These are phyloP conservation scores for Leishmania tarentolae DNA, from an alignment of 208 protist species.

Conservation along the genomic window DNA sequence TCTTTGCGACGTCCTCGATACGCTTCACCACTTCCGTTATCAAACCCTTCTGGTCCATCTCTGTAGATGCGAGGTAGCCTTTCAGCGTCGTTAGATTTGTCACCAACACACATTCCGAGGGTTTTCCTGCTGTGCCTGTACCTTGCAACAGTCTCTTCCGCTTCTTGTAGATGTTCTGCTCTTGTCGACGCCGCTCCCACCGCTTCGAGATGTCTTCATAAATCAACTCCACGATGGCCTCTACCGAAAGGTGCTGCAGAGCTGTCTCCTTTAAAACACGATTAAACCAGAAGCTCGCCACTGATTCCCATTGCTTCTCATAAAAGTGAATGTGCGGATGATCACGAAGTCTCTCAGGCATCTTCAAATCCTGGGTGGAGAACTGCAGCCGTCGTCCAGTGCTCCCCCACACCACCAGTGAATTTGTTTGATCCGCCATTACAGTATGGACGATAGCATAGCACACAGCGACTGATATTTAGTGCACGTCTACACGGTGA, in stretches of 20 bases:
- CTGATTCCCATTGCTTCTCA: conserved; percentile 78
- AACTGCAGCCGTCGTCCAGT: conserved; percentile 75
- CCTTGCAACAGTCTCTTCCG: conserved; percentile 54
- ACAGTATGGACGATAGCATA: not conserved
- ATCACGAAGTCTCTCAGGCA: conserved; percentile 58
- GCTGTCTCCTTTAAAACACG: conserved; percentile 71
- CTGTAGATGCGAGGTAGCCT: conserved; percentile 17
- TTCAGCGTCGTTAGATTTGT: conserved; percentile 61
- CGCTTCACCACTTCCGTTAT: conserved; percentile 38
- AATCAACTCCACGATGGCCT: conserved; percentile 60
- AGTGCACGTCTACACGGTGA: not conserved
- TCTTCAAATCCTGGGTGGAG: conserved; percentile 64
- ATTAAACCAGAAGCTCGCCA: conserved; percentile 77
- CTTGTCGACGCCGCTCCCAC: conserved; percentile 50
- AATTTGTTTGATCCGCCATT: conserved; percentile 28
- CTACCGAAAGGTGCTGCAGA: conserved; percentile 64
- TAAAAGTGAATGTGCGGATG: conserved; percentile 66
- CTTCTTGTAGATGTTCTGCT: conserved; percentile 69
- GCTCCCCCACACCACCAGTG: conserved; percentile 81
- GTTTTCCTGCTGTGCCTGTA: conserved; percentile 44
- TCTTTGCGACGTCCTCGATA: conserved; percentile 44
- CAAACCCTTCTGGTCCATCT: conserved; percentile 30
- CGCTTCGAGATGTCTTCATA: conserved; percentile 64
- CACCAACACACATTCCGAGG: conserved; percentile 52
- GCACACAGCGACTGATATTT: not conserved